Evolutionary conservation across 805 yeast genomes (phyloP).

Genomic region (Wickerhamomyces bisporus): DNA sequence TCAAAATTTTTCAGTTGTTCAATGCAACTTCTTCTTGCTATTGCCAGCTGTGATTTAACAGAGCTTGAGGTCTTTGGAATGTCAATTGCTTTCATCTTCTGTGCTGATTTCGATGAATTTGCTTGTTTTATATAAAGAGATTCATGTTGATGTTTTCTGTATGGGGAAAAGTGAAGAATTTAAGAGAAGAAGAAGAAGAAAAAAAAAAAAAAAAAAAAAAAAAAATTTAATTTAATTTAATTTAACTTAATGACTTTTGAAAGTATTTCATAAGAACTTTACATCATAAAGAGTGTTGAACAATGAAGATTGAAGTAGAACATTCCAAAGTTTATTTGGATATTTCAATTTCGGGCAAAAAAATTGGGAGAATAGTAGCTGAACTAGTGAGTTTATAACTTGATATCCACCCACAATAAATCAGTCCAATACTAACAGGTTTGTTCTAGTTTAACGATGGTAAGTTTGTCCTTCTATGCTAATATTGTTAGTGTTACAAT

Average conservation of each 20-base stretch:
- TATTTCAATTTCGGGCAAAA: conserved; percentile 36
- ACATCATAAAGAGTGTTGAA: not conserved
- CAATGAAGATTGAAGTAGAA: conserved; percentile 10
- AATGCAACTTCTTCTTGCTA: conserved; percentile 2
- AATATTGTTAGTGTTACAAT: too few relatives aligned
- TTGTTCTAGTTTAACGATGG: conserved; percentile 3
- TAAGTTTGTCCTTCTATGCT: too few relatives aligned
- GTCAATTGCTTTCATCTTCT: not conserved
- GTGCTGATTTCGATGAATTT: not conserved
- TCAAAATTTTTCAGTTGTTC: conserved; percentile 40
- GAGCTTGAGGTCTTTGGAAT: not conserved
- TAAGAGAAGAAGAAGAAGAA: not conserved
- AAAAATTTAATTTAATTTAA: too few relatives aligned
- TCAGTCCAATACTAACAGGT: too few relatives aligned
- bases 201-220: too few relatives aligned
- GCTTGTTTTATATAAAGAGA: not conserved
- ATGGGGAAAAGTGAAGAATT: too few relatives aligned
- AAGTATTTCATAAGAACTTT: too few relatives aligned
- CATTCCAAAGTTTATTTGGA: conserved; percentile 40
- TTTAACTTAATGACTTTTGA: too few relatives aligned
- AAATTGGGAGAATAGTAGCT: conserved; percentile 56
- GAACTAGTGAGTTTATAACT: conserved; percentile 33
- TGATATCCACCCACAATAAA: conserved; percentile 22
- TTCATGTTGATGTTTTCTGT: not conserved
- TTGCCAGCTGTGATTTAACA: not conserved